Base-by-base conservation (phyloP, 164 flowering plant species). In the Protea cynaroides region DNA sequence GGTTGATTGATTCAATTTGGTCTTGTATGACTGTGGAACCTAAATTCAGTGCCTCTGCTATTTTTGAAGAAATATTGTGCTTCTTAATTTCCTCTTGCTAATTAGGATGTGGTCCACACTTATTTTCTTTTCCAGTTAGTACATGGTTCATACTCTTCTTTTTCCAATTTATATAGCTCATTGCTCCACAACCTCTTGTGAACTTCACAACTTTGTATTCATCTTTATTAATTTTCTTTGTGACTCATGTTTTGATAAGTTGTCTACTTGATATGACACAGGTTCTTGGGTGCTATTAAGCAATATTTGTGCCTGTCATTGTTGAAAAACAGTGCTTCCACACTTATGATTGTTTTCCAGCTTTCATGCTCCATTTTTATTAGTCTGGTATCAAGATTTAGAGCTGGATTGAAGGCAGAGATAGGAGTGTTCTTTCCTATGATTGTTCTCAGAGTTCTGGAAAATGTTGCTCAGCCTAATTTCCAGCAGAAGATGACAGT, bases 331-430 rank as follows among this genome's bases (percentile, higher is more conserved):
- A 95, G 98, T 69, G 96, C 96, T 56, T 92, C 96, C 65, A 87
- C 94, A 53, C 91, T 92, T 51, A 86, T 92, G 96, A 90, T 92
- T 69, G 88, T 95, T 72, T 95, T 92, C 79, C 99, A 95, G 86
- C 95, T 95, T 65, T 92, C 97, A 24, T 95, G 97, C 77, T 95
- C 99, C 64, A 95, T 95, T 75, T 95, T 95, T 71, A 86, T 88
- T 53, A 92, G 99, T 70, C 78, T 95, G 72, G 96, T 95, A 21
- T 82, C 98, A 67, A 81, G 97, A 78, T 95, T 92, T 76, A 89
- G 99, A 76, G 94, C 96, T 74, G 99, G 99, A 62, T 68, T 95
- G 81, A 95, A 95, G 76, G 99, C 99, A 77, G 98, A 95, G 80
- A 95, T 95, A 75, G 99, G 99, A 47, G 97, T 95, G 21, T 95